Conservation (phyloP, 73 alveolate genomes). For the Tetrahymena thermophila region DNA sequence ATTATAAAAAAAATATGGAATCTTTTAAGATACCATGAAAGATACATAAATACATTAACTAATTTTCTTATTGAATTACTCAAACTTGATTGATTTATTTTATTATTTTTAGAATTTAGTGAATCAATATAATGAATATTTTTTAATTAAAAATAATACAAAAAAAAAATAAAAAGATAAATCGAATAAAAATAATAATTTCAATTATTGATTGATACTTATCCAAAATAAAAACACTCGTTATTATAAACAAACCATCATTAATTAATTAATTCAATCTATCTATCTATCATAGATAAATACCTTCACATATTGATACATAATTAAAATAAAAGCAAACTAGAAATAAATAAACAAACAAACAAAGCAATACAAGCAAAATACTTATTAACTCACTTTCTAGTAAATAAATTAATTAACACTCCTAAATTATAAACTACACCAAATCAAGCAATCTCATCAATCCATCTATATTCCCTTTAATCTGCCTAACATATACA, state of each 20-base stretch:
- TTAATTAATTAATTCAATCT: not conserved
- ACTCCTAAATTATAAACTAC: not conserved
- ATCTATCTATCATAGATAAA: no score
- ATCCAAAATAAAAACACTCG: not conserved
- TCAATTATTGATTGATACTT: not conserved
- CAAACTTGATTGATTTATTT: no score
- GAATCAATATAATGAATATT: not conserved
- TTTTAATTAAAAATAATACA: no score
- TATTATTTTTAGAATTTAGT: not conserved
- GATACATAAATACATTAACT: not conserved
- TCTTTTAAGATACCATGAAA: not conserved
- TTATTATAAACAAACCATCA: not conserved
- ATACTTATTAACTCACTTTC: not conserved
- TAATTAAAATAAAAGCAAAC: not conserved
- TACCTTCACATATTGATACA: not conserved
- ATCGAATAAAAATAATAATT: no score
- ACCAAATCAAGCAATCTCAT: not conserved
- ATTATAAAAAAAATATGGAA: not conserved
- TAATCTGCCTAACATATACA: not conserved
- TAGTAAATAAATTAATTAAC: not conserved
- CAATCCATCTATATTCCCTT: not conserved
- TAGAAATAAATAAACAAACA: not conserved
- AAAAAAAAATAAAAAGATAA: not conserved
- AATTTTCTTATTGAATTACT: no score
- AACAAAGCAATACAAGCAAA: not conserved